Conservation (phyloP, 2,329 filamentous ascomycete genomes). For the Exophiala sp. region DNA sequence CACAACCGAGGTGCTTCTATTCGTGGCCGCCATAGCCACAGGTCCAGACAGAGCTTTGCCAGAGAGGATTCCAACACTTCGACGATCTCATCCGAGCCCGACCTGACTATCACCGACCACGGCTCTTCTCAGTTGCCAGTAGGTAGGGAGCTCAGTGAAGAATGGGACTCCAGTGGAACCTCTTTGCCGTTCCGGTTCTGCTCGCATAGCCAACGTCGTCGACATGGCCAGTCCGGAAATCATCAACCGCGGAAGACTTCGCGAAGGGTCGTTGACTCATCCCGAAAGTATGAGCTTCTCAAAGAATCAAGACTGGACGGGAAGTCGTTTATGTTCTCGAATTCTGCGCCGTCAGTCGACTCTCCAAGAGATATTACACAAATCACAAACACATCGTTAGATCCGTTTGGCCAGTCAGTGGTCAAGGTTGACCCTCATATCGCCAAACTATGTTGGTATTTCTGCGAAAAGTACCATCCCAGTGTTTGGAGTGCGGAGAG, state of each 20-base stretch:
- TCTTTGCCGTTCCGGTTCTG: slow-evolving; percentile 4
- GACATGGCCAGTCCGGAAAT: not conserved
- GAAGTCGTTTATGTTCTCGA: slow-evolving; percentile 11
- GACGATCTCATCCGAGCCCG: slow-evolving; percentile 2
- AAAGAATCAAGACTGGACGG: not conserved
- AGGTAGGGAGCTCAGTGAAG: not conserved
- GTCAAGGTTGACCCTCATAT: slow-evolving; percentile 22
- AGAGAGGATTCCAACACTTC: slow-evolving; percentile 1
- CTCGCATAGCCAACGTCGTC: slow-evolving; percentile 1
- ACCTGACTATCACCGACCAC: not conserved
- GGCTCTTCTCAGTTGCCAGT: not conserved
- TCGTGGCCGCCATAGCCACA: slow-evolving; percentile 9
- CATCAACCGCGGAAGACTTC: not conserved
- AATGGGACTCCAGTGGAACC: not conserved
- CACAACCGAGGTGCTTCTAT: slow-evolving; percentile 17
- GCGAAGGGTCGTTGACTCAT: not conserved
- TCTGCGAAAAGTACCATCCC: slow-evolving; percentile 23
- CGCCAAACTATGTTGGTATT: slow-evolving; percentile 23
- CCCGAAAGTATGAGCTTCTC: not conserved
- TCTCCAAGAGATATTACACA: slow-evolving; percentile 22
- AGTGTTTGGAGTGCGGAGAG: slow-evolving; percentile 25
- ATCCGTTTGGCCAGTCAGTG: slow-evolving; percentile 24
- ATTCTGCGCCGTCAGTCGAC: not conserved
- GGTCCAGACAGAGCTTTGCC: slow-evolving; percentile 5
- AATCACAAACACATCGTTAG: slow-evolving; percentile 15